phyloP scores from a whole-genome alignment of 352 stramenopile genomes.

The Aphanomyces invadans region DNA sequence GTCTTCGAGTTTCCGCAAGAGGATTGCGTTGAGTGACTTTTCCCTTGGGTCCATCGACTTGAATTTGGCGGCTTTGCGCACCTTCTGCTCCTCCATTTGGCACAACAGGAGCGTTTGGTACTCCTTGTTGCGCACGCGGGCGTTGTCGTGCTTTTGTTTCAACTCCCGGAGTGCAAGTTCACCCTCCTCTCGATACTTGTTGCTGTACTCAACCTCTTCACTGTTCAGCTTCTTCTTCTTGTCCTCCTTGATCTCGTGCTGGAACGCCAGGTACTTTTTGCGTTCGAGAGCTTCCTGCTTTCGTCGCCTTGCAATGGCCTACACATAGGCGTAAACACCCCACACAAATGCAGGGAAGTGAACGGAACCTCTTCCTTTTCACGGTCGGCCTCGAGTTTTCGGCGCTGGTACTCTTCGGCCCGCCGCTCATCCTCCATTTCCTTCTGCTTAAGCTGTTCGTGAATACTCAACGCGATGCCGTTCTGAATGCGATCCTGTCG shows the following conservation, averaged over 20 bases:
- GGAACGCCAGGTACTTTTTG: slow-evolving; percentile 44
- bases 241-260: slow-evolving; percentile 44
- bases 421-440: slow-evolving; percentile 45
- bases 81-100: slow-evolving; percentile 56
- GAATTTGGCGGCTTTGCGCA: slow-evolving; percentile 39
- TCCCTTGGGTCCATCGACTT: slow-evolving; percentile 61
- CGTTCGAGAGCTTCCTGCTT: slow-evolving; percentile 44
- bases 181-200: slow-evolving; percentile 41
- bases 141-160: slow-evolving; percentile 29
- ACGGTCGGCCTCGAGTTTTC: slow-evolving; percentile 36
- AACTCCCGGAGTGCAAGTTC: slow-evolving; percentile 39
- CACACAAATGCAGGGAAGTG: not conserved
- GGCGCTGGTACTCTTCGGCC: slow-evolving; percentile 54
- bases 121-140: slow-evolving; percentile 36
- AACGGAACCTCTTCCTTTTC: slow-evolving; percentile 31
- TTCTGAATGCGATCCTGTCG: slow-evolving; percentile 38
- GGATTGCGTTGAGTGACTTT: slow-evolving; percentile 49
- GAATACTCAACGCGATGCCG: slow-evolving; percentile 35
- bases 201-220: slow-evolving; percentile 52
- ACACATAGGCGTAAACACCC: slow-evolving; percentile 5
- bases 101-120: slow-evolving; percentile 52
- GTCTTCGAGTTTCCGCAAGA: slow-evolving; percentile 54
- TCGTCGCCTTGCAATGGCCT: slow-evolving; percentile 9
- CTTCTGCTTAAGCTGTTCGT: slow-evolving; percentile 45
- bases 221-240: slow-evolving; percentile 48